Conservation (phyloP, 1,284 basidiomycete genomes). For the Ustilago hordei region DNA sequence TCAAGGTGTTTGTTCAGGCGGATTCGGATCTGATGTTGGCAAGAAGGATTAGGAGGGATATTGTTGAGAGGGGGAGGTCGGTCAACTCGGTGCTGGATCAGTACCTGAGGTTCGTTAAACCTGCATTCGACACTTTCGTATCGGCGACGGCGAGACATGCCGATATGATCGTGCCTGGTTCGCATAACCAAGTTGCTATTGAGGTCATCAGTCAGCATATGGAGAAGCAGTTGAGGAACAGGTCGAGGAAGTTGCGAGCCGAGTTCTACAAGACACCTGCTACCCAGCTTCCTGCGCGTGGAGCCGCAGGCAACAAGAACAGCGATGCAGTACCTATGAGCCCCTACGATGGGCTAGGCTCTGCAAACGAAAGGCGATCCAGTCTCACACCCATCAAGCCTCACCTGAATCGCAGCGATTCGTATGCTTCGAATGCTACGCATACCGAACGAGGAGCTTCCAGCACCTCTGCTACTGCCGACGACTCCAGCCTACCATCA, state of each 20-base stretch:
- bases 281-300: conserved; percentile 11
- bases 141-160: conserved; percentile 85
- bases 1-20: conserved; percentile 80
- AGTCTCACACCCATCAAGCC: conserved; percentile 28
- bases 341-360: conserved; percentile 36
- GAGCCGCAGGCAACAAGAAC: background rate
- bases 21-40: conserved; percentile 98
- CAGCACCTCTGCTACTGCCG: conserved; percentile 15
- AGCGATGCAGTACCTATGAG: conserved; percentile 16
- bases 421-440: conserved; percentile 11
- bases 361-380: conserved; percentile 28
- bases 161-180: conserved; percentile 73
- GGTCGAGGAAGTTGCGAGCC: conserved; percentile 47
- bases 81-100: conserved; percentile 91
- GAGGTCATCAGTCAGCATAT: conserved; percentile 93
- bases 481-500: conserved; percentile 65
- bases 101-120: conserved; percentile 87
- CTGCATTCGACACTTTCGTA: conserved; percentile 94
- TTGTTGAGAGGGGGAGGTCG: conserved; percentile 85
- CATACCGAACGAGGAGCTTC: conserved; percentile 15
- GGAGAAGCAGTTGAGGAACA: conserved; percentile 77
- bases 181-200: conserved; percentile 75
- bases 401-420: conserved; percentile 18
- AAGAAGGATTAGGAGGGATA: conserved; percentile 86
- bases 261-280: conserved; percentile 56